Conservation (phyloP, 2,329 filamentous ascomycete species). For the Aspergillus pseudoviridinutans region DNA sequence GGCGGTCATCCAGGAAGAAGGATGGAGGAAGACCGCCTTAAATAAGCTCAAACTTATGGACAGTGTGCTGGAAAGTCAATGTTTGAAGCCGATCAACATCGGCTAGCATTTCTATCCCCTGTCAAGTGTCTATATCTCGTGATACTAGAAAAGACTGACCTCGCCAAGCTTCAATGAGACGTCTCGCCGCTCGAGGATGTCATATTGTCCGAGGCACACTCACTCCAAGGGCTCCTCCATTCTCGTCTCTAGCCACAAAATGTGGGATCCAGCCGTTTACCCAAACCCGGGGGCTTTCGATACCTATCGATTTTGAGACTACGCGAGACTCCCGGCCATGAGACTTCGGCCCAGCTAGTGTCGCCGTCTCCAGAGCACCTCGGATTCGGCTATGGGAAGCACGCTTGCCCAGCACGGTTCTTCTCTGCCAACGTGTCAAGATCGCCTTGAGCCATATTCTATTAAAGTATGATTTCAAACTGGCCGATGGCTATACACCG, state of each 20-base stretch:
- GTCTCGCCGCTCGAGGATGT: constrained; percentile 1
- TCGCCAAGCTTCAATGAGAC: background rate
- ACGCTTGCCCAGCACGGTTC: constrained; percentile 47
- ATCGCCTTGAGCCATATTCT: constrained; percentile 48
- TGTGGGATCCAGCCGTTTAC: constrained; percentile 7
- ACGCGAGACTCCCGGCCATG: constrained; percentile 1
- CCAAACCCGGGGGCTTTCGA: constrained; percentile 5
- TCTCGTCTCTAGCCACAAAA: constrained; percentile 2
- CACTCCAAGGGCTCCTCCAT: constrained; percentile 1
- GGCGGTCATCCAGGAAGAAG: constrained; percentile 8
- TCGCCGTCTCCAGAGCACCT: constrained; percentile 15
- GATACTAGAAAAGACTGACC: too few species aligned
- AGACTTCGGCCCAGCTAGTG: constrained; percentile 13
- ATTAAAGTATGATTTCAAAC: constrained; percentile 47
- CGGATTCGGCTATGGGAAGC: constrained; percentile 28
- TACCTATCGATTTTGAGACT: constrained; percentile 9
- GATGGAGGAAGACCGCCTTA: constrained; percentile 34
- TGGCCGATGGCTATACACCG: background rate
- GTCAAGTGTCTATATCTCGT: background rate
- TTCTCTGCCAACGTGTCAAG: constrained; percentile 52
- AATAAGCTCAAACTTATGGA: constrained; percentile 41
- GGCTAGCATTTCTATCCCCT: constrained; percentile 3
- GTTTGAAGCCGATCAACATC: constrained; percentile 25
- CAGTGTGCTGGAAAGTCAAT: constrained; percentile 38
- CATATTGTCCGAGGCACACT: constrained; percentile 9